Conservation (phyloP, 176 grass and related monocot species). For the Thalia dealbata region DNA sequence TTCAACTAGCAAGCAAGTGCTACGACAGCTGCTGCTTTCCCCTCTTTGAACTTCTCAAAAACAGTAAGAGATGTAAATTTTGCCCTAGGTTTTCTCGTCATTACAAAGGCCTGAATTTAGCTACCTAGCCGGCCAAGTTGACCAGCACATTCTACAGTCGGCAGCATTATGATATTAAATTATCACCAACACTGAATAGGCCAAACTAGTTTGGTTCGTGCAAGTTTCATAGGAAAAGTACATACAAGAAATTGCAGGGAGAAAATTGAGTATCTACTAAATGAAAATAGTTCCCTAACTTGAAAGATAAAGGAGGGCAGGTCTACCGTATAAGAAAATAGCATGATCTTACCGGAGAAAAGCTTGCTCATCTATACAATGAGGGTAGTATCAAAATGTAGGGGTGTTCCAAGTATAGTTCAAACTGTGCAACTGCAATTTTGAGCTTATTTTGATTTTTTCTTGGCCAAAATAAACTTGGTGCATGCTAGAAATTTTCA, state of each 20-base stretch:
- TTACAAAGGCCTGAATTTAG: not conserved
- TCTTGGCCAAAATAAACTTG: too few relatives aligned
- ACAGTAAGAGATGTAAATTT: not conserved
- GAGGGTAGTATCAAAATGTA: too few relatives aligned
- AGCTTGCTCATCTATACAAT: not conserved
- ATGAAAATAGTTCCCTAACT: not conserved
- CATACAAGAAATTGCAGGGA: not conserved
- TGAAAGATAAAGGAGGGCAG: not conserved
- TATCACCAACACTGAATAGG: not conserved
- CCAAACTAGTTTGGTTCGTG: too few relatives aligned
- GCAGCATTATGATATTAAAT: not conserved
- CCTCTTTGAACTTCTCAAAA: not conserved
- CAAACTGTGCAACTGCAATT: too few relatives aligned
- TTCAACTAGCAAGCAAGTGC: too few relatives aligned
- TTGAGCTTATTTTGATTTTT: too few relatives aligned
- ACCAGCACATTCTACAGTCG: not conserved
- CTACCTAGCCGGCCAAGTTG: not conserved
- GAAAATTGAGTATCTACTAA: not conserved
- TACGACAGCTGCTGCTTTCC: too few relatives aligned
- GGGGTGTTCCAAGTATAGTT: too few relatives aligned
- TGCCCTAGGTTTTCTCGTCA: not conserved
- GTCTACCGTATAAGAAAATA: not conserved
- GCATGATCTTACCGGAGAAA: not conserved
- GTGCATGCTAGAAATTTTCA: too few relatives aligned
- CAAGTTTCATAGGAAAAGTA: not conserved